Evolutionary conservation across 306 rosid species (phyloP), one percentile per base, ranked within the genome.

Genomic region (Pyrus betulifolia): DNA sequence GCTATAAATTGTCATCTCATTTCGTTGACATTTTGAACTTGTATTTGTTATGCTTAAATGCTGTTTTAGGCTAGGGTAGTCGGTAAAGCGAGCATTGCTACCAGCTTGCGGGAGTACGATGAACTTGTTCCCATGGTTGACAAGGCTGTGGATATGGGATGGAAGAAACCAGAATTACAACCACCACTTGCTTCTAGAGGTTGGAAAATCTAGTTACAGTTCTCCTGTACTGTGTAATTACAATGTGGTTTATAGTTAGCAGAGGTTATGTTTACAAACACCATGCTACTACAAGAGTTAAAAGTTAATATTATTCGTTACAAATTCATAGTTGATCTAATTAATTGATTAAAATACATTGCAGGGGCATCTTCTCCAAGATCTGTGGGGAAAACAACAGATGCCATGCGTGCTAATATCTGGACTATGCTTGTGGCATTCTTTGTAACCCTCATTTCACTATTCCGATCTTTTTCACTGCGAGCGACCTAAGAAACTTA

Each of bases 101-200:
- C 77, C 17, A 81, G 84, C 22, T 70, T 90, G 65, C 74, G 85
- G 1, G 97, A 87, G 80, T 84, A 86, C 57, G 96, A 90, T 76
- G 96, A 90, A 78, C 79, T 78, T 61, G 88, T 92, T 79, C 97
- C 97, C 75, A 87, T 92, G 88, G 87, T 92, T 80, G 97, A 92
- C 87, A 92, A 92, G 88, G 90, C 89, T 70, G 96, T 91, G 11
- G 98, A 89, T 74, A 76, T 84, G 49, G 86, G 72, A 60, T 89
- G 90, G 87, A 82, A 82, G 80, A 85, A 83, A 77, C 86, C 77
- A 74, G 66, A 27, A 7, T 55, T 76, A 19, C 80, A 62, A 61
- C 77, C 75, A 77, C 80, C 86, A 61, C 42, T 66, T 69, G 73
- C 75, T 82, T 52, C 84, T 67, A 76, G 72, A 83, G 98, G 97